Evolutionary conservation across 805 yeast genomes (phyloP).

Genomic region (Geotrichum ghanense): DNA sequence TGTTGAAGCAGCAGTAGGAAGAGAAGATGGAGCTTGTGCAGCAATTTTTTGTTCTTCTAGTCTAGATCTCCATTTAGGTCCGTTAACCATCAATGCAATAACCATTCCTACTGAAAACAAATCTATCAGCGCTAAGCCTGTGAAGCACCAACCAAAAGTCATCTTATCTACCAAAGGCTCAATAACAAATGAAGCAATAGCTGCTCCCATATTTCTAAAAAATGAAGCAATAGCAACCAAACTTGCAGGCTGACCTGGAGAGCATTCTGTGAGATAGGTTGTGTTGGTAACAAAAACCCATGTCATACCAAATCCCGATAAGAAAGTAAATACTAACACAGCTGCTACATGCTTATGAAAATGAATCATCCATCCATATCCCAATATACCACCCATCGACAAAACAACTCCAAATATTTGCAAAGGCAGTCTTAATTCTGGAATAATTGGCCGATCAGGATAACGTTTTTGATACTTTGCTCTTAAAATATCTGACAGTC

Average conservation of each 20-base stretch:
- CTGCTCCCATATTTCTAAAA: background rate
- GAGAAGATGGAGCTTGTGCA: background rate
- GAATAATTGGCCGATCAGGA: background rate
- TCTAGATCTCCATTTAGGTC: background rate
- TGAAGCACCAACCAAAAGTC: conserved; percentile 1
- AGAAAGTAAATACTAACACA: background rate
- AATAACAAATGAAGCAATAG: background rate
- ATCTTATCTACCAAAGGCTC: background rate
- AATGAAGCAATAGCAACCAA: background rate
- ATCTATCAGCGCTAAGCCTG: background rate
- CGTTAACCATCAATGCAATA: background rate
- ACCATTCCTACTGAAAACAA: background rate
- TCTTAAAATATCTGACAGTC: background rate
- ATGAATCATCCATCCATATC: conserved; percentile 1
- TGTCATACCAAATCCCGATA: conserved; percentile 1
- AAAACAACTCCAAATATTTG: background rate
- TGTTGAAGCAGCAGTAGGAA: too few relatives aligned
- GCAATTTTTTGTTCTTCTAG: background rate
- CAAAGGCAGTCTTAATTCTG: background rate
- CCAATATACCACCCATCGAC: background rate
- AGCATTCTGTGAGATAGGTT: background rate
- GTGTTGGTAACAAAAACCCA: conserved; percentile 1
- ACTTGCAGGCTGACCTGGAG: conserved; percentile 1
- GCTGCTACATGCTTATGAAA: conserved; percentile 1
- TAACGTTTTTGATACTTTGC: background rate